phyloP scores from a whole-genome alignment of 202 grass and related monocot species.

The Cymbopogon flexuosus region DNA sequence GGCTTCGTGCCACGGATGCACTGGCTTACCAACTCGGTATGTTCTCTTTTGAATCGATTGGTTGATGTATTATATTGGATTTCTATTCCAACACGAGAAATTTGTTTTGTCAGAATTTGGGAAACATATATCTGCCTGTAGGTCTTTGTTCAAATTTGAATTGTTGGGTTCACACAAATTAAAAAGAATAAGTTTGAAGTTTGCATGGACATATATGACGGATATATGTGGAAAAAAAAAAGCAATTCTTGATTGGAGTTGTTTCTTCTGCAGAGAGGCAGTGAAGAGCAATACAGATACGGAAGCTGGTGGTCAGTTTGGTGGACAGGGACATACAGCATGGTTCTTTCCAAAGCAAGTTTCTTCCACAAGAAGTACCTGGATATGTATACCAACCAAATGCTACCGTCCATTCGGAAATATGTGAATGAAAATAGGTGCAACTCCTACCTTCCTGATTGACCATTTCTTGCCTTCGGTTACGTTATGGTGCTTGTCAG shows the following conservation, averaged over 20 bases:
- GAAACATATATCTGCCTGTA: background rate
- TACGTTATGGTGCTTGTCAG: background rate
- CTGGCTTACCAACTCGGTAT: constrained; percentile 47
- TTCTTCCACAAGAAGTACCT: constrained; percentile 77
- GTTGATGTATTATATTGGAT: background rate
- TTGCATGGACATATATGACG: background rate
- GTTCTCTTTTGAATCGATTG: background rate
- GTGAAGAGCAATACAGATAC: constrained; percentile 44
- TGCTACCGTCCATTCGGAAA: constrained; percentile 55
- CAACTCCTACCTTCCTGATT: background rate
- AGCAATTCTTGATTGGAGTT: background rate
- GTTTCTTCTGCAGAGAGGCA: constrained; percentile 38
- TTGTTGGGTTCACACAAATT: background rate
- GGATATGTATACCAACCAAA: constrained; percentile 63
- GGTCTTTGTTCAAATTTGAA: background rate
- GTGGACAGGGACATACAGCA: constrained; percentile 90
- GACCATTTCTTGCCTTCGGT: background rate
- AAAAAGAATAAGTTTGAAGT: background rate
- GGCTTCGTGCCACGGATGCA: constrained; percentile 91
- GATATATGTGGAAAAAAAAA: background rate
- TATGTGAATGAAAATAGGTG: constrained; percentile 77
- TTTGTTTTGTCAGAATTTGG: background rate
- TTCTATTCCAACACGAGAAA: background rate
- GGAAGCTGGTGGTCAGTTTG: constrained; percentile 96
- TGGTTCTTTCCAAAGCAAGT: constrained; percentile 87